Conservation (phyloP, 768 basidiomycete species). For the Kwoniella heveanensis region DNA sequence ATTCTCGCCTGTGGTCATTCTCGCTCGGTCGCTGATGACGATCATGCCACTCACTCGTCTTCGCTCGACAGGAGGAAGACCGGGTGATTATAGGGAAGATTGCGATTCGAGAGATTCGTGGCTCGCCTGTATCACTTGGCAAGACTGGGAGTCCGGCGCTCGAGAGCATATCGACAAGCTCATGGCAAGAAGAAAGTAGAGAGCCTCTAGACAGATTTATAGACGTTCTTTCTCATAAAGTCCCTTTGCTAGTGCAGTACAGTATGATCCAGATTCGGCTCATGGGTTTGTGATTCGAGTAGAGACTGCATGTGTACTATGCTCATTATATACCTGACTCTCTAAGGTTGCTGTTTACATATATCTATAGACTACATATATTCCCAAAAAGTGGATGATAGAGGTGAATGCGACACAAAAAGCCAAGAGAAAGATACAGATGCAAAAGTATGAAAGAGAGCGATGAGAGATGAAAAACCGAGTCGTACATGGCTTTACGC, state of each 20-base stretch:
- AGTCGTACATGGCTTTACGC: neutral
- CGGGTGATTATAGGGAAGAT: conserved; percentile 28
- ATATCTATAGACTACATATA: conserved; percentile 15
- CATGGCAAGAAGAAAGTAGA: conserved; percentile 33
- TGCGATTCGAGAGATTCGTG: conserved; percentile 40
- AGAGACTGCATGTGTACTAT: neutral
- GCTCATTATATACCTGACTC: neutral
- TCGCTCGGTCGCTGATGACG: too few relatives aligned
- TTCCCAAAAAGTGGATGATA: conserved; percentile 3
- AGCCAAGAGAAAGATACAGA: neutral
- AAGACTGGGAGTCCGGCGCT: conserved; percentile 39
- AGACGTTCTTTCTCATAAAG: too few relatives aligned
- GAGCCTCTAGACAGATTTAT: too few relatives aligned
- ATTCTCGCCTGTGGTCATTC: too few relatives aligned
- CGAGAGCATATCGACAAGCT: conserved; percentile 35
- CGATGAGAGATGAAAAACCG: neutral
- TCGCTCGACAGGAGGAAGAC: conserved; percentile 25
- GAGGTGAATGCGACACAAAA: neutral
- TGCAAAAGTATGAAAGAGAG: neutral
- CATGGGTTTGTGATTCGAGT: neutral
- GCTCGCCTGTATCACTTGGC: conserved; percentile 41
- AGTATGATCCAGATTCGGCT: neutral
- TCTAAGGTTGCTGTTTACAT: neutral
- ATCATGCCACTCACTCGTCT: neutral
- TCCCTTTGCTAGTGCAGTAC: too few relatives aligned